Percentiles rank a stretch among this genome's conserved stretches.
These are phyloP conservation scores for Priceomyces castillae DNA, from an alignment of 805 yeast species.

Conservation along the genomic window DNA sequence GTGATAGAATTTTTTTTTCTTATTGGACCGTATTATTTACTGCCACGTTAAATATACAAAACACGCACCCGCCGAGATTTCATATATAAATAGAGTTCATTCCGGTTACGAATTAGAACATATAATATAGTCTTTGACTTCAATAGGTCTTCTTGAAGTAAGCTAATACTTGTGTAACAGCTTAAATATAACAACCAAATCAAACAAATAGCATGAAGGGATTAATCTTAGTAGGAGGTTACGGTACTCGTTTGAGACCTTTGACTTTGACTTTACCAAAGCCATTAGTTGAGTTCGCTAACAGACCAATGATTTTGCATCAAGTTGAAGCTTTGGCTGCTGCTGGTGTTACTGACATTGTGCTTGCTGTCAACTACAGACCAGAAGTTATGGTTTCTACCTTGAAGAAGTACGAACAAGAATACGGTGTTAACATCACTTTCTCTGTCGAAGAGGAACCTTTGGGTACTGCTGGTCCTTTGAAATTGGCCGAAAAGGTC, in stretches of 20 bases:
- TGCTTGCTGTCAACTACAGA: constrained; percentile 97
- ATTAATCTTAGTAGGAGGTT: constrained; percentile 97
- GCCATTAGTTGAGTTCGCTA: constrained; percentile 96
- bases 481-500: constrained; percentile 92
- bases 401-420: constrained; percentile 88
- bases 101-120: neutral
- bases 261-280: constrained; percentile 91
- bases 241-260: constrained; percentile 99
- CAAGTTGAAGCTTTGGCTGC: constrained; percentile 97
- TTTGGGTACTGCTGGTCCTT: constrained; percentile 98
- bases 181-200: neutral
- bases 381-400: constrained; percentile 99
- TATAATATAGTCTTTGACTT: constrained; percentile 5
- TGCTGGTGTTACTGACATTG: constrained; percentile 99
- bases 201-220: constrained; percentile 68
- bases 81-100: constrained; percentile 4
- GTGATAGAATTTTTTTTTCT: constrained; percentile 1
- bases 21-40: constrained; percentile 4
- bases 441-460: constrained; percentile 99
- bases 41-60: constrained; percentile 9
- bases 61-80: constrained; percentile 6
- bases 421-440: constrained; percentile 91
- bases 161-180: neutral
- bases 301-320: constrained; percentile 98
- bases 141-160: neutral